Conservation (phyloP, 2,329 filamentous ascomycete species). For the Macrophomina pseudophaseolina region DNA sequence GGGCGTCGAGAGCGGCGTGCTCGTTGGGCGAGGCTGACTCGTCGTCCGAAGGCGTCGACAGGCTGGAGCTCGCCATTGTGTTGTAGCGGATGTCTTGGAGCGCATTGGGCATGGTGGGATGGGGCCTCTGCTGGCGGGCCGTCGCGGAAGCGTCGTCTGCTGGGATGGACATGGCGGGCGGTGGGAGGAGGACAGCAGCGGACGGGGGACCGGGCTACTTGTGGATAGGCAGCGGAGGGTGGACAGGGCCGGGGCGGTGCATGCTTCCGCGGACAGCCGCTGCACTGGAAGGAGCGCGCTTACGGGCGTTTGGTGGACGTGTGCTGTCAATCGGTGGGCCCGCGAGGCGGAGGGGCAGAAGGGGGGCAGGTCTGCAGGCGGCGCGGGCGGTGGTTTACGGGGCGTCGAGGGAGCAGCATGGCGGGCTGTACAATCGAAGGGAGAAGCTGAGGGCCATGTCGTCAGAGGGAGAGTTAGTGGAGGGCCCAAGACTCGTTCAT, state of each 20-base stretch:
- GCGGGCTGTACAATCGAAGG: background rate
- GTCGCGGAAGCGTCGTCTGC: background rate
- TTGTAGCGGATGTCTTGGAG: conserved; percentile 50
- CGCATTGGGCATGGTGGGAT: conserved; percentile 36
- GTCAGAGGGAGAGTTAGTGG: background rate
- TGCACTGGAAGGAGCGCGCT: conserved; percentile 1
- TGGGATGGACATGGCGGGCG: background rate
- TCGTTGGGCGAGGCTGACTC: conserved; percentile 36
- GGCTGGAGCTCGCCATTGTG: conserved; percentile 43
- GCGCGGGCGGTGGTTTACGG: background rate
- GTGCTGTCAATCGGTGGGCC: background rate
- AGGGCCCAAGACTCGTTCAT: background rate
- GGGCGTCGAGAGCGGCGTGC: conserved; percentile 46
- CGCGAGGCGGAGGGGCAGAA: background rate
- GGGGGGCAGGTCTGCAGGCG: background rate
- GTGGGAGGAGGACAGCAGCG: background rate
- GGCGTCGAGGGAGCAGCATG: background rate
- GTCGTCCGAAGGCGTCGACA: conserved; percentile 53
- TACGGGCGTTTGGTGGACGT: conserved; percentile 5
- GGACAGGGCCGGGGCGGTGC: conserved; percentile 8
- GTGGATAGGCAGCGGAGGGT: background rate
- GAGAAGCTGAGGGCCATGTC: conserved; percentile 1
- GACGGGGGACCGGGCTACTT: background rate
- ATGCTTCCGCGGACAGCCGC: conserved; percentile 14
- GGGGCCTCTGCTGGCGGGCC: background rate